Percentiles rank a stretch among this genome's conserved stretches.
phyloP scores from a whole-genome alignment of 2,329 filamentous ascomycete genomes.

The Myriosclerotinia duriaeana region DNA sequence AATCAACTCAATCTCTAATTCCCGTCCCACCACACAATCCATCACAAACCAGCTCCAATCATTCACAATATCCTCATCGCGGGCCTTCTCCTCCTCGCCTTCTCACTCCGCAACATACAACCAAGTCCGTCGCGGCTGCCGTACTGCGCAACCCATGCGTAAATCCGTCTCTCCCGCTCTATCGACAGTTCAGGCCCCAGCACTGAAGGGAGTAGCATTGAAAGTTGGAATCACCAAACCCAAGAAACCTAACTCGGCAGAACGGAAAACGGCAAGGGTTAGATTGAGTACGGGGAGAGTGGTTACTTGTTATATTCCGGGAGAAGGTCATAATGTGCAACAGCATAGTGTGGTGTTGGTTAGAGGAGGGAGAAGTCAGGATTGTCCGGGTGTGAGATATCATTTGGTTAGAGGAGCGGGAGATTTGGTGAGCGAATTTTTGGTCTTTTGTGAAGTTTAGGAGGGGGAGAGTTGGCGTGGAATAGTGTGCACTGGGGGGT shows the following conservation, averaged over 20 bases:
- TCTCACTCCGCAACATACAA: constrained; percentile 18
- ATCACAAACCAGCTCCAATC: constrained; percentile 32
- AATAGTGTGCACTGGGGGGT: neutral
- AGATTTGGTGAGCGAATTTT: constrained; percentile 73
- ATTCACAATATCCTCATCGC: constrained; percentile 39
- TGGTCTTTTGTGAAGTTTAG: neutral
- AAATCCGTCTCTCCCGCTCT: constrained; percentile 88
- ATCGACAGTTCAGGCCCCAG: constrained; percentile 64
- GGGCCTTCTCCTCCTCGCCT: constrained; percentile 29
- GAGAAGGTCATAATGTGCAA: constrained; percentile 98
- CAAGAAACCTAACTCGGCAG: constrained; percentile 98
- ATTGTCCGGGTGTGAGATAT: constrained; percentile 98
- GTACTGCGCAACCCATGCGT: constrained; percentile 74
- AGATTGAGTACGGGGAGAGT: constrained; percentile 82
- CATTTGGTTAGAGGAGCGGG: constrained; percentile 87
- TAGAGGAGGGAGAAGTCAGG: constrained; percentile 87
- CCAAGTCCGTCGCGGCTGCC: constrained; percentile 56
- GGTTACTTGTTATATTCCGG: constrained; percentile 91
- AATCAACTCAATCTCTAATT: neutral
- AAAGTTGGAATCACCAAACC: constrained; percentile 92
- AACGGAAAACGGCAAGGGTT: constrained; percentile 92
- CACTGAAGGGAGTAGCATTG: constrained; percentile 93
- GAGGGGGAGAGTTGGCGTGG: too few species aligned
- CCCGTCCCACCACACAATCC: neutral
- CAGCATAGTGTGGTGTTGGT: constrained; percentile 97